These are phyloP conservation scores for Globisporangium lucens DNA, from an alignment of 352 stramenopile species.

Conservation along the genomic window DNA sequence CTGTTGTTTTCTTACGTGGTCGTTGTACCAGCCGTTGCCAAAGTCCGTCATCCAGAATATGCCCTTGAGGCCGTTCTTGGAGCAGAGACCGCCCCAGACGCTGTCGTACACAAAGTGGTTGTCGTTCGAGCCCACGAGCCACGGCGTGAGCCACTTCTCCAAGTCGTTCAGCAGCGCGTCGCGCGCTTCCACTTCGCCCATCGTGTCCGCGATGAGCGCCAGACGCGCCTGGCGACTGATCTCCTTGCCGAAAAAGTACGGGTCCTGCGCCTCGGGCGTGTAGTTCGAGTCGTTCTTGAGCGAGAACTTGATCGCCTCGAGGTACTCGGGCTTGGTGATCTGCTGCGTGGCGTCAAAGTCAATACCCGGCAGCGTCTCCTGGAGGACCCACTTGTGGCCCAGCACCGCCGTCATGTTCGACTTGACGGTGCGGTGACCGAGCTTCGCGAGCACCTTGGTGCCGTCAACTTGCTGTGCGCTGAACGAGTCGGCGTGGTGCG, in stretches of 20 bases:
- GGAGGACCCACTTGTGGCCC: conserved; percentile 57
- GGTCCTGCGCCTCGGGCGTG: conserved; percentile 53
- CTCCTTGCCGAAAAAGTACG: conserved; percentile 90
- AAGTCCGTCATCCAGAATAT: conserved; percentile 91
- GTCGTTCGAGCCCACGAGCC: conserved; percentile 70
- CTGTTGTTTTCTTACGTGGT: conserved; percentile 54
- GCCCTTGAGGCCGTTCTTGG: conserved; percentile 87
- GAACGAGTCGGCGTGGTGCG: conserved; percentile 65
- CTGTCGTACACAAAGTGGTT: conserved; percentile 92
- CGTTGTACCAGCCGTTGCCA: conserved; percentile 91
- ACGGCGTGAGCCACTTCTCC: conserved; percentile 68
- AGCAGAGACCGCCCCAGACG: conserved; percentile 91
- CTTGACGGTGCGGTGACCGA: conserved; percentile 75
- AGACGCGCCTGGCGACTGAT: conserved; percentile 70
- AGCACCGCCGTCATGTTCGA: conserved; percentile 76
- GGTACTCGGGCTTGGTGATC: conserved; percentile 28
- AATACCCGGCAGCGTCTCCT: conserved; percentile 48
- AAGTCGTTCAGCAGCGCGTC: conserved; percentile 61
- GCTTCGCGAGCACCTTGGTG: conserved; percentile 42
- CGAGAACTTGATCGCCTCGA: conserved; percentile 50
- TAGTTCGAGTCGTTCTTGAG: conserved; percentile 70
- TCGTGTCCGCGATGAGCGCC: conserved; percentile 76
- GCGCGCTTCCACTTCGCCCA: conserved; percentile 45
- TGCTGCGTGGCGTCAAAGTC: conserved; percentile 40
- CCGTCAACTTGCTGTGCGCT: conserved; percentile 19